phyloP scores from a whole-genome alignment of 225 moss, liverwort and hornwort genomes.

The Thuidium tamariscinum region DNA sequence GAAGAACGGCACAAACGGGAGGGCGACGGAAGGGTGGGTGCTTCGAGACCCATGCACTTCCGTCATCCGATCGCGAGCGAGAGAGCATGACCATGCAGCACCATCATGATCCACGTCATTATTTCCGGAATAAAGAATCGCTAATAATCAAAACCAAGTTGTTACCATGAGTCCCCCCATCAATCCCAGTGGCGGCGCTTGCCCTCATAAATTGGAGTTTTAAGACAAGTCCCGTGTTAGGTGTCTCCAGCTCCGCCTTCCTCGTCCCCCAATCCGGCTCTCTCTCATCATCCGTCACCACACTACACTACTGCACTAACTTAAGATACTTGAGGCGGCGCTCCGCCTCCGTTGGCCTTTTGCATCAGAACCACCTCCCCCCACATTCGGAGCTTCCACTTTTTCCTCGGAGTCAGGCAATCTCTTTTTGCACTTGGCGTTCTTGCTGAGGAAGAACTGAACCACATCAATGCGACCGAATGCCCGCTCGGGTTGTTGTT shows the following conservation, averaged over 20 bases:
- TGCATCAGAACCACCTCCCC: not conserved
- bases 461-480: not conserved
- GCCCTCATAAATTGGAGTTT: not conserved
- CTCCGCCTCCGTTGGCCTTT: not conserved
- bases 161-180: not conserved
- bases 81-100: not conserved
- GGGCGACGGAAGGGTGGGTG: too few species aligned
- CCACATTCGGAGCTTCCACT: not conserved
- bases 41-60: not conserved
- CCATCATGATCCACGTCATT: not conserved
- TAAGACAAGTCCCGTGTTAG: not conserved
- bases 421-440: not conserved
- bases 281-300: not conserved
- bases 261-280: not conserved
- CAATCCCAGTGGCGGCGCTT: slow-evolving; percentile 6
- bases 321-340: slow-evolving; percentile 5
- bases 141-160: too few species aligned
- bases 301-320: not conserved
- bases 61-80: not conserved
- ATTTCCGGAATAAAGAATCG: not conserved
- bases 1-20: not conserved
- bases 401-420: not conserved
- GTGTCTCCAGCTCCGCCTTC: not conserved
- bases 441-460: not conserved
- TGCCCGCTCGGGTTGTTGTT: not conserved